Base-by-base conservation (phyloP, 208 protist genomes). In the Trypanosoma avium region DNA sequence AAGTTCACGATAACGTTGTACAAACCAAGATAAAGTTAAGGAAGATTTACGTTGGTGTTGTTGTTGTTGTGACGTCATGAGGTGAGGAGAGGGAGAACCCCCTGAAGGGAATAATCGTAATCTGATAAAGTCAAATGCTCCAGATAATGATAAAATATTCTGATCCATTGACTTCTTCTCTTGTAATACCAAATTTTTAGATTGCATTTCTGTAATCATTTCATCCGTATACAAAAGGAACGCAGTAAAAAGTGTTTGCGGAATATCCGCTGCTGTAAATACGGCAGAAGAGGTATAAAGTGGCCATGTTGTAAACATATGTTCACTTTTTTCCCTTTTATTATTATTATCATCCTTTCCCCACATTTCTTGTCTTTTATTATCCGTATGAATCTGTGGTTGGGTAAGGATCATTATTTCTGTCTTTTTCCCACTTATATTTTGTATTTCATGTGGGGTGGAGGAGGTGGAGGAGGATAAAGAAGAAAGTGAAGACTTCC, bases 1-100 rank as follows among this genome's bases (percentile, higher is more conserved):
- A 54, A 61, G 22, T 17, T 73, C 43, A n/a, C 57, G 48, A 32
- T 73, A 43, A 24, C 56, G 49, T 15, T 52, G 46, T 33, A 73
- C 21, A 49, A 73, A 73, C 58, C 67, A 73, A 19, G 35, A 54
- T 12, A 66, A 22, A 10, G 67, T 19, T n/a, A 38, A 29, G 29
- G 32, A 48, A 19, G 27, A 17, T 33, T 30, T 54, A 5, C 32
- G 49, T 13, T 33, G 49, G n/a, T 29, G 13, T 24, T 63, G 53
- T 8, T 35, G 19, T 17, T 38, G n/a, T 17, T 15, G 0, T 32
- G 0, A 9, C 8, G 4, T 24, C 4, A 12, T 61, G 17, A 9
- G 10, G n/a, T n/a, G n/a, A n/a, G 17, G 38, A 21, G 30, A 61
- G 38, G 36, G 15, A 17, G 15, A 49, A 32, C 27, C 33, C 3